Percentiles rank a stretch among this genome's conserved stretches.
phyloP scores from a whole-genome alignment of 768 basidiomycete species.

The Kwoniella sp. region DNA sequence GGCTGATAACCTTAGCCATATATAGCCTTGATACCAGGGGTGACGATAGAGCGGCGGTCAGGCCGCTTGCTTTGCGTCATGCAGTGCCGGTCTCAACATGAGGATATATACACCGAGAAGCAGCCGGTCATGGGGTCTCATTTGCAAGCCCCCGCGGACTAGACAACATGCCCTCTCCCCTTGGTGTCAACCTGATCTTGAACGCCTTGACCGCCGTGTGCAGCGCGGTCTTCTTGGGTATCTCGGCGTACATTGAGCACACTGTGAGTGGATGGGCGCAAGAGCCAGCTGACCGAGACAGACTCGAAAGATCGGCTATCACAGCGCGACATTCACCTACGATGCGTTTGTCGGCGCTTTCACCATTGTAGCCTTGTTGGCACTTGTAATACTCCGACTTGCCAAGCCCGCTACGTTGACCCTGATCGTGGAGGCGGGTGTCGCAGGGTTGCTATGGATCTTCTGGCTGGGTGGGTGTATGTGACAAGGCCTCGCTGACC shows the following conservation, averaged over 20 bases:
- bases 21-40: too few species aligned
- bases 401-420: neutral
- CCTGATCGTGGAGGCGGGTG: neutral
- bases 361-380: constrained; percentile 25
- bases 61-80: too few species aligned
- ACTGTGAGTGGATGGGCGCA: constrained; percentile 25
- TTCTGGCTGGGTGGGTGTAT: constrained; percentile 32
- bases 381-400: neutral
- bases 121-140: too few species aligned
- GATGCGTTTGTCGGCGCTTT: constrained; percentile 33
- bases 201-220: constrained; percentile 15
- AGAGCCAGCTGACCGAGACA: too few species aligned
- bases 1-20: too few species aligned
- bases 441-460: constrained; percentile 17
- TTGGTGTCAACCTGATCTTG: constrained; percentile 6
- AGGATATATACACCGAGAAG: too few species aligned
- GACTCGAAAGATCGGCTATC: constrained; percentile 22
- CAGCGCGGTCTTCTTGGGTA: constrained; percentile 25
- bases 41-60: too few species aligned
- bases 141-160: too few species aligned
- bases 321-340: constrained; percentile 24
- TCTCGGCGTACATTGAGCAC: constrained; percentile 33
- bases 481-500: neutral
- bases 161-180: constrained; percentile 7
- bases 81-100: too few species aligned